Conservation (phyloP, 2,329 filamentous ascomycete species). For the Phialophora chinensis region DNA sequence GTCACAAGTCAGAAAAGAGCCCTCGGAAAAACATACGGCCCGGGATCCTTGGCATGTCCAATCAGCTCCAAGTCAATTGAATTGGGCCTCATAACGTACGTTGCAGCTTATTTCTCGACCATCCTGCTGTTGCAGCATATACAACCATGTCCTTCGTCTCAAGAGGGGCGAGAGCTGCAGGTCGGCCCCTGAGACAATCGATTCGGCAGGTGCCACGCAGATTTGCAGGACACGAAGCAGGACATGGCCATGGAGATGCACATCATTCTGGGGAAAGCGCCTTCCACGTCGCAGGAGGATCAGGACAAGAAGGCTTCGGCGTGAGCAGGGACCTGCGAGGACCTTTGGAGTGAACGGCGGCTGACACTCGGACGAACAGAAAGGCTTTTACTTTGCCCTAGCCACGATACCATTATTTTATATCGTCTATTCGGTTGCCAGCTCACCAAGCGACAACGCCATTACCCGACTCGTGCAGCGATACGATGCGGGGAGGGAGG, state of each 20-base stretch:
- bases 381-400: conserved; percentile 55
- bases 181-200: conserved; percentile 36
- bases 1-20: not conserved
- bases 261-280: conserved; percentile 41
- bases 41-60: conserved; percentile 8
- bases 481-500: conserved; percentile 51
- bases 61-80: conserved; percentile 9
- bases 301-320: conserved; percentile 54
- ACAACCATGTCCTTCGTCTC: conserved; percentile 36
- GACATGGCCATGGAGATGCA: conserved; percentile 42
- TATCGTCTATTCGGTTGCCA: conserved; percentile 50
- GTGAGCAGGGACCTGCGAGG: conserved; percentile 44
- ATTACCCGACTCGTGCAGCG: conserved; percentile 32
- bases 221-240: conserved; percentile 51
- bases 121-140: conserved; percentile 27
- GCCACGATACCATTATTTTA: conserved; percentile 51
- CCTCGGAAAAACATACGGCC: conserved; percentile 11
- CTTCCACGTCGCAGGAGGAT: conserved; percentile 44
- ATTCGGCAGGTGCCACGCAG: conserved; percentile 47
- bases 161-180: conserved; percentile 39
- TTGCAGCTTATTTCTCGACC: conserved; percentile 5
- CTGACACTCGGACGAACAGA: conserved; percentile 44
- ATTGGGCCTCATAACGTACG: conserved; percentile 3
- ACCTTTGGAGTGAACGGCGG: not conserved
- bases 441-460: conserved; percentile 34